A percentile compares a stretch with the other conserved stretches of the same genome.
Conservation (phyloP, 805 yeast genomes). For the Teunomyces cretensis region DNA sequence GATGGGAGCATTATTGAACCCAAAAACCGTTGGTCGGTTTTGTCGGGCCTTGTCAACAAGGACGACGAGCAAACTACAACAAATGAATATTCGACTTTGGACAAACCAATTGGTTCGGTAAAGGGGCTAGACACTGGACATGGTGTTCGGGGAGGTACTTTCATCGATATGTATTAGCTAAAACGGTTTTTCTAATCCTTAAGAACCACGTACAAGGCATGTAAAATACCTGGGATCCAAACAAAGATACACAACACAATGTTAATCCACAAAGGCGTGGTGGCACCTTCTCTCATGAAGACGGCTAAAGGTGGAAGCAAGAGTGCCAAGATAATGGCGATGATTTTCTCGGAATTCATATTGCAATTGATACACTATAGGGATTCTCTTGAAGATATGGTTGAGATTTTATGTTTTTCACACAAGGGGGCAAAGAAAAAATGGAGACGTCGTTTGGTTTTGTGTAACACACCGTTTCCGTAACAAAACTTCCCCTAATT, state of each 20-base stretch:
- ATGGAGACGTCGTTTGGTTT: background rate
- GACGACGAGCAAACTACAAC: no score
- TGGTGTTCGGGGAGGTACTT: no score
- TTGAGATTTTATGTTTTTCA: background rate
- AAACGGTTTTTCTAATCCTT: slow-evolving; percentile 17
- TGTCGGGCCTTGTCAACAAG: no score
- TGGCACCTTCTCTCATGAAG: slow-evolving; percentile 64
- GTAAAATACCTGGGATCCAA: slow-evolving; percentile 81
- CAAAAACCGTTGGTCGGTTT: no score
- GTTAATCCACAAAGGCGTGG: slow-evolving; percentile 64
- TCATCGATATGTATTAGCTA: background rate
- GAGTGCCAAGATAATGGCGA: slow-evolving; percentile 47
- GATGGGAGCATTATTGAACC: no score
- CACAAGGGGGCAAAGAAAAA: slow-evolving; percentile 1
- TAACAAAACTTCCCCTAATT: background rate
- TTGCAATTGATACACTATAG: slow-evolving; percentile 1
- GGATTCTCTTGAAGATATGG: background rate
- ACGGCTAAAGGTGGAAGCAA: slow-evolving; percentile 78
- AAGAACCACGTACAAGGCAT: slow-evolving; percentile 65
- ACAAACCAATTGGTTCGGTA: no score
- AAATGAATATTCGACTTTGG: no score
- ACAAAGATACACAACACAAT: slow-evolving; percentile 57
- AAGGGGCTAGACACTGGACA: no score
- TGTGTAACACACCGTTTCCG: background rate
- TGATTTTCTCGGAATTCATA: slow-evolving; percentile 43